Evolutionary conservation across 2,329 filamentous ascomycete genomes (phyloP).

Genomic region (Cryphonectria naterciae): DNA sequence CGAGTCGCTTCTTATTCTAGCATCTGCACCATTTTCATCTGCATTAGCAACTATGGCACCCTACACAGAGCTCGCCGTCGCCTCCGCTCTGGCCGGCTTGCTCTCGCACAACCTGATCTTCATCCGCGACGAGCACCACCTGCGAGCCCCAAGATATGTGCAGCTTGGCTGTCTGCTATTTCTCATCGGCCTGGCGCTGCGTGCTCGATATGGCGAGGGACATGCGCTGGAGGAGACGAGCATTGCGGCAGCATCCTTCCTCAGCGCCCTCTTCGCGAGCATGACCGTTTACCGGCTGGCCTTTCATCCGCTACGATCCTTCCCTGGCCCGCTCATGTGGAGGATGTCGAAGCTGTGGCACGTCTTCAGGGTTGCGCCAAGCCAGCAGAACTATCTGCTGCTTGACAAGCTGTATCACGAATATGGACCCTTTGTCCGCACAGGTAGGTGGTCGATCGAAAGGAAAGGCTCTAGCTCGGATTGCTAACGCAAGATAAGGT

Average conservation of each 20-base stretch:
- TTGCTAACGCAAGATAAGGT: not conserved
- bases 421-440: not conserved
- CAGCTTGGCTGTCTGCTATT: not conserved
- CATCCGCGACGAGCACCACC: not conserved
- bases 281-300: not conserved
- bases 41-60: not conserved
- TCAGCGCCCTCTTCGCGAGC: not conserved
- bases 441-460: not conserved
- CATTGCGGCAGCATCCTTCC: not conserved
- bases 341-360: not conserved
- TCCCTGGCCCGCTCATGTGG: not conserved
- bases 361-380: not conserved
- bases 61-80: not conserved
- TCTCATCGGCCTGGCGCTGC: not conserved
- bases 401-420: not conserved
- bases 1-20: no score
- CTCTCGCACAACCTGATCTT: not conserved
- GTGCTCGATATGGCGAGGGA: not conserved
- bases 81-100: not conserved
- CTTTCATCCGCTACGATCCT: not conserved
- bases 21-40: not conserved
- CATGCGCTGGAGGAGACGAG: not conserved
- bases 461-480: not conserved
- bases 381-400: not conserved
- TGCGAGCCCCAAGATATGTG: not conserved